A percentile compares a stretch with the other conserved stretches of the same genome.
Evolutionary conservation across 2,329 filamentous ascomycete genomes (phyloP).

Genomic region (Drechslerella dactyloides): DNA sequence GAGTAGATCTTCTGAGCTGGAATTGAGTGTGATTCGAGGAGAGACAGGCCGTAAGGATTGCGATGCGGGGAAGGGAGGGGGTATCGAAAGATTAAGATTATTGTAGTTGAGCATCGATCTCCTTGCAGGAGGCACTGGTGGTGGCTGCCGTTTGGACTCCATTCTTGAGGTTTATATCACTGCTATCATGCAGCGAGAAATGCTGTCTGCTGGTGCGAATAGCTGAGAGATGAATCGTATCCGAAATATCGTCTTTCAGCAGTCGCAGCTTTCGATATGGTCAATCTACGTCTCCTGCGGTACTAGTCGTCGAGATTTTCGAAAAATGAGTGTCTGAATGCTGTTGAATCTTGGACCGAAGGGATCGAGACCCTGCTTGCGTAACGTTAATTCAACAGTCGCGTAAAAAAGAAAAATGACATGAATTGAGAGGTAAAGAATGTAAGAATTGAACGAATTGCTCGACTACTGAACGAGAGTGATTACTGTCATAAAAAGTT

Average conservation of each 20-base stretch:
- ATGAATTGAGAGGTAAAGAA: constrained; percentile 14
- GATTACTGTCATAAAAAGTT: constrained; percentile 20
- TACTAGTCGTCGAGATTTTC: background rate
- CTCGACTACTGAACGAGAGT: constrained; percentile 25
- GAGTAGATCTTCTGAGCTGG: constrained; percentile 36
- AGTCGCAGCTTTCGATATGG: background rate
- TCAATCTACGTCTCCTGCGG: background rate
- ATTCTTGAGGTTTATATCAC: constrained; percentile 34
- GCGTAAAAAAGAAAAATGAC: constrained; percentile 5
- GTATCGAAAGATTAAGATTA: constrained; percentile 17
- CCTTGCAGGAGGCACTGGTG: constrained; percentile 43
- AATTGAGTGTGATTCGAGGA: constrained; percentile 44
- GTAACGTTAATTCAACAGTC: constrained; percentile 3
- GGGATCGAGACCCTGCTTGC: background rate
- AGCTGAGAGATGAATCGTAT: constrained; percentile 1
- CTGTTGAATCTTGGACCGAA: background rate
- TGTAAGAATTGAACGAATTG: constrained; percentile 20
- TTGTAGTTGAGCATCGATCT: constrained; percentile 23
- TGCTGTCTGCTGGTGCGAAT: background rate
- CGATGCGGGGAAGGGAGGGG: constrained; percentile 42
- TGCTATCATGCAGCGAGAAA: constrained; percentile 20
- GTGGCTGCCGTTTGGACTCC: constrained; percentile 36
- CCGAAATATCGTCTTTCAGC: background rate
- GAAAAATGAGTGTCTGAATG: background rate
- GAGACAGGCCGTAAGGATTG: constrained; percentile 30